phyloP scores from a whole-genome alignment of 2,329 filamentous ascomycete species.

The Ophiocordyceps camponoti-saundersi region DNA sequence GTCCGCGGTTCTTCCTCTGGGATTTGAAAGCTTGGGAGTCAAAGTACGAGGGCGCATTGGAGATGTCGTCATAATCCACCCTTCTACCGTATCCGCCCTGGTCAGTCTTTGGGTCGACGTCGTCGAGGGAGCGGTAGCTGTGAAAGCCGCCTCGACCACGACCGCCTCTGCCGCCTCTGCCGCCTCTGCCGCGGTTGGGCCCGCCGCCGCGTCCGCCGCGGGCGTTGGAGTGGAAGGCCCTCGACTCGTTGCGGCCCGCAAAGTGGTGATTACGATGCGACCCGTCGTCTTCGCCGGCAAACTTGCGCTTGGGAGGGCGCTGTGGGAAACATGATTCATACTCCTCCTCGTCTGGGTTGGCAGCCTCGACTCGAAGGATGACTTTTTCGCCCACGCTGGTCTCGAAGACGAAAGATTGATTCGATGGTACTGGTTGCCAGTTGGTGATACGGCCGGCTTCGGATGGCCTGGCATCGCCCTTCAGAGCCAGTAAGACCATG shows the following conservation, averaged over 20 bases:
- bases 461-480: slow-evolving; percentile 56
- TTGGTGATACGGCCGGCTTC: slow-evolving; percentile 70
- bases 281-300: slow-evolving; percentile 30
- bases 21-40: not conserved
- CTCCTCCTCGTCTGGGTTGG: slow-evolving; percentile 42
- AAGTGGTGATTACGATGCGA: slow-evolving; percentile 15
- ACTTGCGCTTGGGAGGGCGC: slow-evolving; percentile 41
- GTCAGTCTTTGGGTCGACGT: slow-evolving; percentile 34
- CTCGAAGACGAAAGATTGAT: slow-evolving; percentile 62
- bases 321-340: slow-evolving; percentile 46
- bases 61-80: slow-evolving; percentile 31
- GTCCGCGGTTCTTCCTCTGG: not conserved
- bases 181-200: slow-evolving; percentile 12
- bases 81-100: slow-evolving; percentile 22
- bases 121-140: slow-evolving; percentile 51
- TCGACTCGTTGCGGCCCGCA: slow-evolving; percentile 21
- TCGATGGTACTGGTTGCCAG: slow-evolving; percentile 61
- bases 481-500: slow-evolving; percentile 66
- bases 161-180: slow-evolving; percentile 21
- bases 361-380: slow-evolving; percentile 62
- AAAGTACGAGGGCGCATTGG: slow-evolving; percentile 6
- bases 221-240: slow-evolving; percentile 22
- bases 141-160: slow-evolving; percentile 31
- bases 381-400: slow-evolving; percentile 77
- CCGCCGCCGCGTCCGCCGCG: slow-evolving; percentile 17